Evolutionary conservation across 2,329 filamentous ascomycete species (phyloP), one percentile per base, ranked within the genome.

Genomic region (Hypoxylon sp.): DNA sequence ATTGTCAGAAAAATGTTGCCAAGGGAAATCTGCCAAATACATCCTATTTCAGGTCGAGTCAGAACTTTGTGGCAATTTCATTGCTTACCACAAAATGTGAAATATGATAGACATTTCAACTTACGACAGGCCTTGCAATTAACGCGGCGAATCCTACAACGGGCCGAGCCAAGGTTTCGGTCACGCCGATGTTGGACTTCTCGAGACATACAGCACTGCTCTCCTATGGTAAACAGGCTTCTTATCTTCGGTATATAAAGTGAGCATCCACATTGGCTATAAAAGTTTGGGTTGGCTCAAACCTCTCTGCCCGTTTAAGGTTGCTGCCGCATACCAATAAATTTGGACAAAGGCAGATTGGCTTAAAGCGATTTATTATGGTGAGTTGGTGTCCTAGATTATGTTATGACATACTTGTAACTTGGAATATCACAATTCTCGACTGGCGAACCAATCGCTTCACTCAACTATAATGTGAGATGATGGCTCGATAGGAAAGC

Each of bases 131-230:
- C 5, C 3, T 4, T 39, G 47, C 47, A 56, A 31, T 52, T 52
- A 53, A 29, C 44, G n/a, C 17, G 21, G 29, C 51, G n/a, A 53
- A 66, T 57, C 48, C 32, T 51, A 44, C 64, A 42, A 48, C 39
- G 47, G 29, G 27, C 17, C 24, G 54, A 37, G 11, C 11, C 59
- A 46, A 50, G 17, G 48, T 46, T 24, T 65, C 66, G 66, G 66
- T n/a, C 58, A 59, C 56, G 46, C 66, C 66, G 66, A 65, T 11
- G 13, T 15, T 11, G 32, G 15, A 58, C 21, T 35, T 54, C 63
- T 52, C 53, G 54, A 68, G 62, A 68, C 61, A 68, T 51, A 44
- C 52, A 42, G 29, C 44, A 47, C 15, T 6, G 42, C 46, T 35
- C 31, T 31, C 19, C 39, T 54, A 55, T 31, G 50, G 27, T 51